Percentiles rank a stretch among this genome's conserved stretches.
Conservation (phyloP, 2,329 filamentous ascomycete species). For the Pestalotiopsis sp. region DNA sequence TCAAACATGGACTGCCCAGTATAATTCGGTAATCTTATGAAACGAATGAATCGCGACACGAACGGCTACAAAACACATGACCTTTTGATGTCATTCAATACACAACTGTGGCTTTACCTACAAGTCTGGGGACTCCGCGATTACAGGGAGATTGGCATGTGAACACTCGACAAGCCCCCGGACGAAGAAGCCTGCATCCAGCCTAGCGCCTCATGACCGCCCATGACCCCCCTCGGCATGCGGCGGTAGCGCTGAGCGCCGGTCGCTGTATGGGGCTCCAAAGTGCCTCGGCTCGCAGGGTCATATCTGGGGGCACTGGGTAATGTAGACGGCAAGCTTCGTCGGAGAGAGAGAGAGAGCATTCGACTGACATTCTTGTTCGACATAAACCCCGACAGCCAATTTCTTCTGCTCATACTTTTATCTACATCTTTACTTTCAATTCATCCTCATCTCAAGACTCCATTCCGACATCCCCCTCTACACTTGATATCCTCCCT, state of each 20-base stretch:
- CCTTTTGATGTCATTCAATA: neutral
- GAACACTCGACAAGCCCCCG: neutral
- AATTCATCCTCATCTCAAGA: neutral
- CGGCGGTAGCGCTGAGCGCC: neutral
- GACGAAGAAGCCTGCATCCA: neutral
- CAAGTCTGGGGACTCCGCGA: neutral
- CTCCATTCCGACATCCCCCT: neutral
- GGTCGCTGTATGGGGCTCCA: neutral
- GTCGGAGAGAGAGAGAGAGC: constrained; percentile 6
- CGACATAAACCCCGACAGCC: neutral
- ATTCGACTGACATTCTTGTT: neutral
- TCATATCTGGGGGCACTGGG: constrained; percentile 6
- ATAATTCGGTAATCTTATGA: no score
- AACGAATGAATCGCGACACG: no score
- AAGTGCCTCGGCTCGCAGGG: constrained; percentile 16
- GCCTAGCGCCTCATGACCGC: neutral
- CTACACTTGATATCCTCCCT: neutral
- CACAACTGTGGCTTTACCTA: no score
- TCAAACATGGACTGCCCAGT: neutral
- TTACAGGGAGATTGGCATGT: constrained; percentile 7
- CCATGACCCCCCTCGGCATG: constrained; percentile 9
- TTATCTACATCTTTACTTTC: neutral
- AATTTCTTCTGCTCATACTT: neutral
- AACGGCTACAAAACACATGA: neutral
- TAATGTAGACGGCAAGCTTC: constrained; percentile 13